Conservation (phyloP, 2,329 filamentous ascomycete genomes). For the Graphilbum ipis-grandicollis region DNA sequence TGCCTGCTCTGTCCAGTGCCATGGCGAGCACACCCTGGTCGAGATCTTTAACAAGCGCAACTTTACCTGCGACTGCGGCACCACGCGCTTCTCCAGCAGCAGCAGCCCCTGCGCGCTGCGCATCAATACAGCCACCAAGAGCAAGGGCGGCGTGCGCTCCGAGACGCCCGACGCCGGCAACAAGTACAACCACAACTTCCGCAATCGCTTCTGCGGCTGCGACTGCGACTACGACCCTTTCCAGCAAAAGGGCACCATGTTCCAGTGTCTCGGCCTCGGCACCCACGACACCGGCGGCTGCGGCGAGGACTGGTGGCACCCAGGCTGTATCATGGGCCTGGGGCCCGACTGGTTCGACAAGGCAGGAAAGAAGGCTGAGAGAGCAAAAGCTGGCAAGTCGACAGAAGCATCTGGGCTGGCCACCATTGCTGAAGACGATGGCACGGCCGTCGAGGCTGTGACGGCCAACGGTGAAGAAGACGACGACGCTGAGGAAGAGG, state of each 20-base stretch:
- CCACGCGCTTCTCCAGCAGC: slow-evolving; percentile 53
- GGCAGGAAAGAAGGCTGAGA: background rate
- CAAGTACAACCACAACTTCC: slow-evolving; percentile 91
- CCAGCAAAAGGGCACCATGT: slow-evolving; percentile 92
- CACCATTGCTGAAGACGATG: slow-evolving; percentile 6
- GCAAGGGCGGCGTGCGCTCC: slow-evolving; percentile 59
- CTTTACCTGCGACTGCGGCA: slow-evolving; percentile 94
- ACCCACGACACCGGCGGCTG: slow-evolving; percentile 69
- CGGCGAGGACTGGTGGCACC: slow-evolving; percentile 96
- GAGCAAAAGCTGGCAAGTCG: background rate
- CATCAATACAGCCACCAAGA: slow-evolving; percentile 52
- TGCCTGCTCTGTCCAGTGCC: slow-evolving; percentile 89
- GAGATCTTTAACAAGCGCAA: slow-evolving; percentile 93
- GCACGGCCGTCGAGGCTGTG: background rate
- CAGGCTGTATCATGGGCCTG: slow-evolving; percentile 74
- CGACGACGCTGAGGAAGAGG: slow-evolving; percentile 28
- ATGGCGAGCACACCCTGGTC: slow-evolving; percentile 85
- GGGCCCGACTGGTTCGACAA: slow-evolving; percentile 54
- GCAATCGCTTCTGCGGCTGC: slow-evolving; percentile 83
- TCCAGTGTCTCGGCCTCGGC: slow-evolving; percentile 80
- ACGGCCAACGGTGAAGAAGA: slow-evolving; percentile 12
- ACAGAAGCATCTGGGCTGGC: too few relatives aligned
- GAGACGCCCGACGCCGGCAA: slow-evolving; percentile 59
- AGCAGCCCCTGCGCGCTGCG: slow-evolving; percentile 63
- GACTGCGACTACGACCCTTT: slow-evolving; percentile 74